Evolutionary conservation across 441 rosid genomes (phyloP).

Genomic region (Melianthus villosus): DNA sequence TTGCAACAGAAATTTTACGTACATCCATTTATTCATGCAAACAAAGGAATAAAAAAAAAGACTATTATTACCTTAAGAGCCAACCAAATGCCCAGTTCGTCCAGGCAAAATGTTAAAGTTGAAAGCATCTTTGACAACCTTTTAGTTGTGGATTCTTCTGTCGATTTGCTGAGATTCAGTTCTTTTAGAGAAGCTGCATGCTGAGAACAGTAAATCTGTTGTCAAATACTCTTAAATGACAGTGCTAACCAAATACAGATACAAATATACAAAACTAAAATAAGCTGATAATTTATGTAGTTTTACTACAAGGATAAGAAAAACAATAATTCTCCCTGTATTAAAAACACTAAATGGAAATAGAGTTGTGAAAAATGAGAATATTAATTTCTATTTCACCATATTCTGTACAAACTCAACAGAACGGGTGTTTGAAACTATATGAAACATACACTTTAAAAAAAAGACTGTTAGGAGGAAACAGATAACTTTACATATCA

Average conservation of each 20-base stretch:
- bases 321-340: too few relatives aligned
- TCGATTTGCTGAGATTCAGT: constrained; percentile 23
- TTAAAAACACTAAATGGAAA: too few relatives aligned
- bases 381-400: too few relatives aligned
- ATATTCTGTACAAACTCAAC: too few relatives aligned
- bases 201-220: too few relatives aligned
- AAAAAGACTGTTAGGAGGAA: too few relatives aligned
- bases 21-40: not conserved
- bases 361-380: too few relatives aligned
- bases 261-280: not conserved
- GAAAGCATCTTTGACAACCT: constrained; percentile 29
- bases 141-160: constrained; percentile 20
- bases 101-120: constrained; percentile 43
- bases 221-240: too few relatives aligned
- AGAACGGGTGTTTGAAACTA: too few relatives aligned
- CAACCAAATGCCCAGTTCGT: constrained; percentile 59
- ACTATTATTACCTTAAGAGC: constrained; percentile 88
- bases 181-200: constrained; percentile 22
- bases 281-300: not conserved
- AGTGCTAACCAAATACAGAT: constrained; percentile 9
- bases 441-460: too few relatives aligned
- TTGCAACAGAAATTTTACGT: constrained; percentile 8
- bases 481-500: too few relatives aligned
- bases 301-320: not conserved
- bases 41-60: not conserved